Percentiles rank a stretch among this genome's conserved stretches.
Conservation (phyloP, 140 eudicot species). For the Flaveria floridana region DNA sequence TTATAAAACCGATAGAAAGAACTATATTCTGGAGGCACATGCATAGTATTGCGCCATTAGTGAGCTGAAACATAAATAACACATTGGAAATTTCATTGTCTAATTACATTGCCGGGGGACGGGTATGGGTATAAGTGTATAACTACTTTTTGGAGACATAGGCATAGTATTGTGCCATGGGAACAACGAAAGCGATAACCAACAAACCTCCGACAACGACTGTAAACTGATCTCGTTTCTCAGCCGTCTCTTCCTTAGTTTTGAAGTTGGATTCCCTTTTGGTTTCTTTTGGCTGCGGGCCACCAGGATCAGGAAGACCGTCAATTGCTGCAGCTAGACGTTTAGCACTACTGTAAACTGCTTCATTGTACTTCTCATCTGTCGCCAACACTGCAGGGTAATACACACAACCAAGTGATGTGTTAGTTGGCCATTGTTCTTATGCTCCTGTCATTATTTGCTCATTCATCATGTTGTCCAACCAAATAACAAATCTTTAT, state of each 20-base stretch:
- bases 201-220: conserved; percentile 92
- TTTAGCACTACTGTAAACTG: conserved; percentile 68
- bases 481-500: not conserved
- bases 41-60: not conserved
- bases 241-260: conserved; percentile 92
- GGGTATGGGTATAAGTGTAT: not conserved
- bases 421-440: conserved; percentile 2
- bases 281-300: conserved; percentile 79
- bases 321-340: conserved; percentile 88
- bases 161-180: conserved; percentile 99
- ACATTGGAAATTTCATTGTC: conserved; percentile 24
- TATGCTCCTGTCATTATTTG: not conserved
- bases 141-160: conserved; percentile 80
- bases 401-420: conserved; percentile 14
- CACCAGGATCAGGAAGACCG: conserved; percentile 98
- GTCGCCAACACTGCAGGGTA: conserved; percentile 73
- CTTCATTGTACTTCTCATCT: conserved; percentile 98
- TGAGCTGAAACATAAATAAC: conserved; percentile 18
- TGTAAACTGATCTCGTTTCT: conserved; percentile 92
- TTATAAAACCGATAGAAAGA: not conserved
- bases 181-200: conserved; percentile 97
- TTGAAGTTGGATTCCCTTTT: conserved; percentile 98
- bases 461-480: not conserved
- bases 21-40: not conserved
- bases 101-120: conserved; percentile 30